Conservation (phyloP, 805 yeast species). For the Myxozyma monticola region DNA sequence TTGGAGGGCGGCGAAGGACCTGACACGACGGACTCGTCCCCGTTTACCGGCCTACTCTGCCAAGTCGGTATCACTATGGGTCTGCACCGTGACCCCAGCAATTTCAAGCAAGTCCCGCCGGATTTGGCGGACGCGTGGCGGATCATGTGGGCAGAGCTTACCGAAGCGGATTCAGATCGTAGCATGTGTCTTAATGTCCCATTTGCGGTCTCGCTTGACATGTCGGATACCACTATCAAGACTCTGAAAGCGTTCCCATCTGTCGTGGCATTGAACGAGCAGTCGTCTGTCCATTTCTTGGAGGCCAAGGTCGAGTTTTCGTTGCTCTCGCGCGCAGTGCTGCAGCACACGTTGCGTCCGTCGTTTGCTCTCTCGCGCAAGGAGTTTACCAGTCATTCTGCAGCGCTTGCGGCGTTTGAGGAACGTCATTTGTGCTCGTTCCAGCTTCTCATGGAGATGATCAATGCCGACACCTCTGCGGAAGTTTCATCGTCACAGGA, state of each 20-base stretch:
- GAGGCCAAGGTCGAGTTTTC: slow-evolving; percentile 10
- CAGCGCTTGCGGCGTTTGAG: slow-evolving; percentile 12
- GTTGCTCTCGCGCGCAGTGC: slow-evolving; percentile 15
- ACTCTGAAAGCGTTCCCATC: slow-evolving; percentile 1
- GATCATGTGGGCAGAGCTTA: slow-evolving; percentile 33
- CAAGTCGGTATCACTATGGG: slow-evolving; percentile 35
- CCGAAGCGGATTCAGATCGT: slow-evolving; percentile 30
- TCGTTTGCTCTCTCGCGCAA: neutral
- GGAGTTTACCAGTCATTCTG: slow-evolving; percentile 7
- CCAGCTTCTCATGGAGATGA: slow-evolving; percentile 23
- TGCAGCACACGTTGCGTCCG: slow-evolving; percentile 7
- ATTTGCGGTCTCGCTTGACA: slow-evolving; percentile 20
- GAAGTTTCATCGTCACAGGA: slow-evolving; percentile 22
- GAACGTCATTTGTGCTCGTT: slow-evolving; percentile 24
- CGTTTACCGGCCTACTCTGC: slow-evolving; percentile 29
- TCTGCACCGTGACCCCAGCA: slow-evolving; percentile 36
- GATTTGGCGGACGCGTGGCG: slow-evolving; percentile 32
- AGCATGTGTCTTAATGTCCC: slow-evolving; percentile 29
- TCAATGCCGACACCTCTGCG: slow-evolving; percentile 15
- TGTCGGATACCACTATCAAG: slow-evolving; percentile 19
- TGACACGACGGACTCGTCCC: slow-evolving; percentile 27
- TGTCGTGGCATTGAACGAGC: slow-evolving; percentile 11
- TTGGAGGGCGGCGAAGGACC: slow-evolving; percentile 31
- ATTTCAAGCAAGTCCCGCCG: slow-evolving; percentile 27
- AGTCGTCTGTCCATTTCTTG: slow-evolving; percentile 17